These are phyloP conservation scores for Murraya paniculata DNA, from an alignment of 345 rosid genomes.

Conservation along the genomic window DNA sequence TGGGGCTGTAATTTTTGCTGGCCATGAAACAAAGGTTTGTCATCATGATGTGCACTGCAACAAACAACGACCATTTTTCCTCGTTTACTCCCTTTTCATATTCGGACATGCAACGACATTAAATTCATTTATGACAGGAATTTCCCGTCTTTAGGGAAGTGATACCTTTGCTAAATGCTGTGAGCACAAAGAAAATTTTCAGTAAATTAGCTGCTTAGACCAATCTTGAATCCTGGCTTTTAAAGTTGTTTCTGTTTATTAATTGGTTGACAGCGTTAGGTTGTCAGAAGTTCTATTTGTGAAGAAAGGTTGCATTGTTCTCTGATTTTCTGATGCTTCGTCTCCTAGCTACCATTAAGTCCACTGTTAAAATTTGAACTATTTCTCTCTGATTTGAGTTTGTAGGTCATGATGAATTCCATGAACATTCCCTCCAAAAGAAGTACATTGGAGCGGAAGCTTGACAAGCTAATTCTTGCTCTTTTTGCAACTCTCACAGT, in stretches of 20 bases:
- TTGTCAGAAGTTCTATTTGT: slow-evolving; percentile 11
- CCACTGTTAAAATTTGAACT: slow-evolving; percentile 15
- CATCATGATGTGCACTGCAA: slow-evolving; percentile 2
- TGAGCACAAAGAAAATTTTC: neutral
- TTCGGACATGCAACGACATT: neutral
- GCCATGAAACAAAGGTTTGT: slow-evolving; percentile 96
- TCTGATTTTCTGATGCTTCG: neutral
- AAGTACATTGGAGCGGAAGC: slow-evolving; percentile 98
- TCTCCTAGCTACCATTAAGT: neutral
- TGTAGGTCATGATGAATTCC: slow-evolving; percentile 99
- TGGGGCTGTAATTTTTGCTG: slow-evolving; percentile 89
- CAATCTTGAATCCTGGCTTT: neutral
- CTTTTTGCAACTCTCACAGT: slow-evolving; percentile 80
- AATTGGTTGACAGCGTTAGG: neutral
- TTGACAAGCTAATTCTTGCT: slow-evolving; percentile 92
- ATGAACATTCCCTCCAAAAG: slow-evolving; percentile 99
- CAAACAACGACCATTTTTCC: neutral
- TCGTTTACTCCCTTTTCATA: neutral
- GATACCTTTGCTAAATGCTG: slow-evolving; percentile 3
- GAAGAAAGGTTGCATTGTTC: slow-evolving; percentile 12
- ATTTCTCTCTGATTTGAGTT: slow-evolving; percentile 21
- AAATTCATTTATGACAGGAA: neutral
- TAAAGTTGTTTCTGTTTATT: neutral
- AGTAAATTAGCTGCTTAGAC: neutral
- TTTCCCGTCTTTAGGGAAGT: neutral